Evolutionary conservation across 1,139 yeast genomes (phyloP), one percentile per base, ranked within the genome.

Genomic region (Protomyces pachydermus): DNA sequence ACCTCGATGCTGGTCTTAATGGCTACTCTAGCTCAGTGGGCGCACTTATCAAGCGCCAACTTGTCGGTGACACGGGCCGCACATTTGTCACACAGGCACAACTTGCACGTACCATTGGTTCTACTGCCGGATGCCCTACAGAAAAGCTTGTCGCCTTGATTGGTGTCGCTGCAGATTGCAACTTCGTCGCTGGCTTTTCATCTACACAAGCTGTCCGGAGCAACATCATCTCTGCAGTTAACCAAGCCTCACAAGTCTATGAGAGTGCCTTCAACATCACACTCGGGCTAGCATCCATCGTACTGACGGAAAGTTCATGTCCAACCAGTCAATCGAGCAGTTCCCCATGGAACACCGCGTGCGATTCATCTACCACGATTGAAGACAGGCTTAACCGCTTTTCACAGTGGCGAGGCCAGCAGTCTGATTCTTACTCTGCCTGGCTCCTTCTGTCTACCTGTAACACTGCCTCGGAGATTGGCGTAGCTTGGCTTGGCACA

Each of bases 131-230:
- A 6, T 76, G 78, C 54, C 77, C 78, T n/a, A 66, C 67, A 1
- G 71, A 71, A 18, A 70, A 73, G 35, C 69, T 71, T 61, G 70
- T 73, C 35, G 77, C 79, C 1, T 69, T 74, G 32, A 70, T 77
- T 16, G 80, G 79, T 2, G 69, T 76, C 9, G 78, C 76, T 8
- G 78, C 74, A 1, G 80, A 77, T 68, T 76, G 78, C 67, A 73
- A 73, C 66, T 76, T 71, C 66, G 50, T 75, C 55, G 56, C 69
- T n/a, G 66, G 66, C 50, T 76, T 76, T 70, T 69, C 71, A 61
- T 65, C 69, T 20, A 64, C 72, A n/a, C 66, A 72, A 5, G 72
- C 71, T 3, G 75, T 76, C 6, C 71, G 74, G 5, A 70, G 73
- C 25, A 72, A 74, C 64, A 69, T 77, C 34, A 71, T 76, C 42